Evolutionary conservation across 2,329 filamentous ascomycete genomes (phyloP), one percentile per base, ranked within the genome.

Genomic region (Eutypella sp.): DNA sequence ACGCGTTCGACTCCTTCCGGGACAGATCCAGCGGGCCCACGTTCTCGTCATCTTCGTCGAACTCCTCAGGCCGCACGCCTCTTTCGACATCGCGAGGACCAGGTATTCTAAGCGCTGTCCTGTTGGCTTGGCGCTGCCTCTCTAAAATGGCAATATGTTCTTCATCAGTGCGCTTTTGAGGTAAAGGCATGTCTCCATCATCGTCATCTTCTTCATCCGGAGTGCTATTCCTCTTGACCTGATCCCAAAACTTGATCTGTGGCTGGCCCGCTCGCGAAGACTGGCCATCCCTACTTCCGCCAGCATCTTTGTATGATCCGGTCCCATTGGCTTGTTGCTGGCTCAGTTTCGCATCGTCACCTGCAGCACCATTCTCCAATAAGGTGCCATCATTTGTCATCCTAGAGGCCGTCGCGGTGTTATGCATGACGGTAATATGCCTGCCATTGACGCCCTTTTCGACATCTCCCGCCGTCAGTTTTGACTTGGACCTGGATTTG

Each of bases 101-200:
- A 0, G 93, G 93, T 57, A 99, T 97, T 34, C 89, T 85, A 37
- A 97, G 70, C 0, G 90, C 82, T 44, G 82, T 84, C 46, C 87
- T 84, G 50, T 82, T 81, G 2, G 74, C 75, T 46, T 88, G 85
- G 31, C 90, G 81, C 63, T 96, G 92, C 25, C 86, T 84, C 63
- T 96, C 82, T 13, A 96, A 65, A 57, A 97, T 93, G 5, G 87
- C 87, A 58, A 96, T 95, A 59, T 95, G 89, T 50, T 91, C 85
- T 45, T 89, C 86, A 38, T 86, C 75, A 27, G 76, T 73, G 40
- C 79, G 63, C 40, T 69, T 73, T 4, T 69, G 64, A 1, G 79
- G 78, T 9, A 84, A 70, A 42, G 68, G 69, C 19, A 73, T 54
- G 44, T 75, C 69, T n/a, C 67, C 62, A 9, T 65, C 54, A 10